Evolutionary conservation across 2,329 filamentous ascomycete species (phyloP), one percentile per base, ranked within the genome.

Genomic region (Fonsecaea nubica): DNA sequence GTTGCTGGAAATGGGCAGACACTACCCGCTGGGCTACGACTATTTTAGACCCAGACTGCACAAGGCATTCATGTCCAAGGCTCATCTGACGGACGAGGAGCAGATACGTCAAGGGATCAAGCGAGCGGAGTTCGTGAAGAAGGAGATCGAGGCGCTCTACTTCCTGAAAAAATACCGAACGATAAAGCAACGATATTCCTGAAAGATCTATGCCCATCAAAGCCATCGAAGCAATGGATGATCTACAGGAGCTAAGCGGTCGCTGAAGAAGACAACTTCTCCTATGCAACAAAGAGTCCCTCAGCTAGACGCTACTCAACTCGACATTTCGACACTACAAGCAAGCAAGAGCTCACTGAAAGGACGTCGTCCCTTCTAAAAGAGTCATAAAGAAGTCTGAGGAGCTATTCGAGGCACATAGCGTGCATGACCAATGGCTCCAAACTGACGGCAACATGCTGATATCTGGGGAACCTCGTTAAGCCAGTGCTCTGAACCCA

Each of bases 141-240:
- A 96, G 84, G 94, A 97, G 78, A 92, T 98, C 67, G 93, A 97
- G 80, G 90, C 93, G 18, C 77, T 98, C 92, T 97, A 87, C 54
- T 65, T 66, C 32, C 62, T 69, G 35, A 65, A 64, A 38, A 69
- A 69, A 53, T 69, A 68, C 54, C 66, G 64, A 7, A 48, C 69
- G 48, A 70, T 69, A 65, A 74, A 70, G 45, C 63, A 68, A 15
- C 65, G 68, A 13, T 66, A 66, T 58, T 66, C 66, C 58, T 68
- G 59, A 64, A 21, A 2, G 30, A 55, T 55, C 13, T 7, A 9
- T 21, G 1, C 25, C 42, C 7, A 48, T 9, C n/a, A 18, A 7
- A 21, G 7, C 2, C 42, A n/a, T 48, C 7, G 10, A 18, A 21
- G 42, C 8, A 10, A 21, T 25, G 18, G 45, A 50, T 4, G 45